Evolutionary conservation across 78 protist genomes (phyloP).

Genomic region (Dictyostelium capitatum): DNA sequence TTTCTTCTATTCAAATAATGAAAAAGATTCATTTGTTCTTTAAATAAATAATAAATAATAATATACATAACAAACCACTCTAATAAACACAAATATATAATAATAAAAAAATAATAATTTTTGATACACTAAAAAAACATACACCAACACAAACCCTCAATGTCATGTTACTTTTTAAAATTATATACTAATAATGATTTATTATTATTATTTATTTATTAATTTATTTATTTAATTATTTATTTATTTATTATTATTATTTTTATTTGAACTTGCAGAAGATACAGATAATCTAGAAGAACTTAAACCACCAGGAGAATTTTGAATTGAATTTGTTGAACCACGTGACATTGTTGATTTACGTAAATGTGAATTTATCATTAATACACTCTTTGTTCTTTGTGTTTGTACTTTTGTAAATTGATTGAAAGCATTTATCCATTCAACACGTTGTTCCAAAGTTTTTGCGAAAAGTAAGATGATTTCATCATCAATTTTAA

Average conservation of each 20-base stretch:
- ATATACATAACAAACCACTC: background rate
- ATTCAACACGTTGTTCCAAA: conserved; percentile 20
- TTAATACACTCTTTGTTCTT: conserved; percentile 33
- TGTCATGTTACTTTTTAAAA: no score
- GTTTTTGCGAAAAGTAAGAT: conserved; percentile 51
- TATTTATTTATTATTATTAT: background rate
- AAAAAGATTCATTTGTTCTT: conserved; percentile 3
- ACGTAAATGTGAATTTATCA: conserved; percentile 21
- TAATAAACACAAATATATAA: background rate
- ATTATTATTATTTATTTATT: background rate
- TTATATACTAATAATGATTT: background rate
- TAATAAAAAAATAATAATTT: no score
- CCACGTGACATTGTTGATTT: background rate
- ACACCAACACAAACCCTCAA: no score
- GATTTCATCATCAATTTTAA: conserved; percentile 25
- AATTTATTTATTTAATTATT: background rate
- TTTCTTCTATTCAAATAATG: conserved; percentile 48
- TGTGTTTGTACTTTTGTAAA: conserved; percentile 29
- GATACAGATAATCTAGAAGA: background rate
- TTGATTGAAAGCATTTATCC: conserved; percentile 33
- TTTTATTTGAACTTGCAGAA: background rate
- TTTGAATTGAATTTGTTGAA: background rate
- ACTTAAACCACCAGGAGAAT: background rate
- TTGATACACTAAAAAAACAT: no score
- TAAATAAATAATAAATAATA: background rate